These are phyloP conservation scores for Friedmanniomyces simplex DNA, from an alignment of 495 filamentous ascomycete genomes.

Conservation along the genomic window DNA sequence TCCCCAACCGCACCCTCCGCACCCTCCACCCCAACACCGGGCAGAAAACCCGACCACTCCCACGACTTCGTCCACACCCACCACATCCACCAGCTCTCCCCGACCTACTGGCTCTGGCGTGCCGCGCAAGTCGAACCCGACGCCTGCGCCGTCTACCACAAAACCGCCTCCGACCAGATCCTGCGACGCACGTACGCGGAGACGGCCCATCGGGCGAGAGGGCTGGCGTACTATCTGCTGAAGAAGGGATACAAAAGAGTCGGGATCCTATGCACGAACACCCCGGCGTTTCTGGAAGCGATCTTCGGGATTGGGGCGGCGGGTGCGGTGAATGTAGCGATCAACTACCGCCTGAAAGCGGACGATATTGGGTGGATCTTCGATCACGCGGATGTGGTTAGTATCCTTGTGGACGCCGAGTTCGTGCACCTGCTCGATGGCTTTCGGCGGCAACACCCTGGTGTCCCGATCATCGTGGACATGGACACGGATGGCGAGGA, in stretches of 20 bases:
- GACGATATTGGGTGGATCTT: conserved; percentile 91
- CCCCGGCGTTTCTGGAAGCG: conserved; percentile 82
- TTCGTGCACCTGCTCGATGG: conserved; percentile 56
- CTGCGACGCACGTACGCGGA: conserved; percentile 69
- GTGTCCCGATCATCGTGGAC: conserved; percentile 65
- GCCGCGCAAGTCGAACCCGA: conserved; percentile 86
- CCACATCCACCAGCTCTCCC: conserved; percentile 73
- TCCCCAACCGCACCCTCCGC: conserved; percentile 30
- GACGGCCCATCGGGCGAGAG: conserved; percentile 71
- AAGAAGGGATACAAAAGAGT: conserved; percentile 58
- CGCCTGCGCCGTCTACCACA: conserved; percentile 75
- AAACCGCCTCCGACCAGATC: conserved; percentile 65
- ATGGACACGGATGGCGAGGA: conserved; percentile 71
- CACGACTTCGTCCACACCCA: conserved; percentile 34
- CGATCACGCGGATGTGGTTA: conserved; percentile 69
- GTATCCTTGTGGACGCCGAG: conserved; percentile 81
- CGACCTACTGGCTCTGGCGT: conserved; percentile 79
- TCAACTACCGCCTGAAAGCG: conserved; percentile 83
- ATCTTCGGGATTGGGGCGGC: conserved; percentile 85
- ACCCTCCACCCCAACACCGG: conserved; percentile 19
- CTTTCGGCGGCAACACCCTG: conserved; percentile 48
- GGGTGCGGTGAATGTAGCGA: conserved; percentile 66
- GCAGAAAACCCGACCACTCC: neutral
- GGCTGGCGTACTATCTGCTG: conserved; percentile 75
- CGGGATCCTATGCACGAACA: conserved; percentile 82